Evolutionary conservation across 768 basidiomycete species (phyloP).

Genomic region (Tulasnella sp.): DNA sequence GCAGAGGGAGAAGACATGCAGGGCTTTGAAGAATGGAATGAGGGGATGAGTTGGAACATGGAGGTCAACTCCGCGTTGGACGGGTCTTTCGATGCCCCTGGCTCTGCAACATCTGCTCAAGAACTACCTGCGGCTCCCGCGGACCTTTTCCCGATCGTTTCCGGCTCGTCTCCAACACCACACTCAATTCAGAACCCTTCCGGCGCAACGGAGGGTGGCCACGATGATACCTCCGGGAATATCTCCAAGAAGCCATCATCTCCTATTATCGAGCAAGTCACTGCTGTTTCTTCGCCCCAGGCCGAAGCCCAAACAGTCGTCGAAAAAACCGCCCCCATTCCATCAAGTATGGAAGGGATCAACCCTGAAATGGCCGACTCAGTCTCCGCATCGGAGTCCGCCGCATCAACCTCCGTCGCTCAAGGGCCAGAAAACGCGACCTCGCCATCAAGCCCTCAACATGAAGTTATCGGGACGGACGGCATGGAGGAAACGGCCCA

Average conservation of each 20-base stretch:
- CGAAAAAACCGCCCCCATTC: neutral
- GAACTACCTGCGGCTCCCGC: neutral
- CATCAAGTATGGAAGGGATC: neutral
- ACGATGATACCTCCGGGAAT: neutral
- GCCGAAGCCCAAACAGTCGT: neutral
- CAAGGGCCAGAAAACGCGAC: neutral
- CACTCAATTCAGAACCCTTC: neutral
- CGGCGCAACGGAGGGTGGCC: neutral
- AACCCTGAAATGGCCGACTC: neutral
- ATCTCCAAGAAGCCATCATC: neutral
- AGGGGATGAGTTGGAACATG: slow-evolving; percentile 11
- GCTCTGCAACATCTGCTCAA: neutral
- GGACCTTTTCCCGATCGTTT: neutral
- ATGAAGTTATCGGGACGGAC: neutral
- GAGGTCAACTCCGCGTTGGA: neutral
- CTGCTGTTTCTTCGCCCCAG: neutral
- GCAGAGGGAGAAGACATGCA: slow-evolving; percentile 10
- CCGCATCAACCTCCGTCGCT: neutral
- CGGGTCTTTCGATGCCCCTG: neutral
- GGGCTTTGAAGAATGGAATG: neutral
- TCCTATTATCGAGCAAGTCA: neutral
- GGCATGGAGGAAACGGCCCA: neutral
- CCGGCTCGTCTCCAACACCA: neutral
- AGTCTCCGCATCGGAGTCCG: neutral
- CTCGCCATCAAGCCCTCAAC: neutral